phyloP scores from a whole-genome alignment of 352 stramenopile genomes.

The Pythium periplocum region DNA sequence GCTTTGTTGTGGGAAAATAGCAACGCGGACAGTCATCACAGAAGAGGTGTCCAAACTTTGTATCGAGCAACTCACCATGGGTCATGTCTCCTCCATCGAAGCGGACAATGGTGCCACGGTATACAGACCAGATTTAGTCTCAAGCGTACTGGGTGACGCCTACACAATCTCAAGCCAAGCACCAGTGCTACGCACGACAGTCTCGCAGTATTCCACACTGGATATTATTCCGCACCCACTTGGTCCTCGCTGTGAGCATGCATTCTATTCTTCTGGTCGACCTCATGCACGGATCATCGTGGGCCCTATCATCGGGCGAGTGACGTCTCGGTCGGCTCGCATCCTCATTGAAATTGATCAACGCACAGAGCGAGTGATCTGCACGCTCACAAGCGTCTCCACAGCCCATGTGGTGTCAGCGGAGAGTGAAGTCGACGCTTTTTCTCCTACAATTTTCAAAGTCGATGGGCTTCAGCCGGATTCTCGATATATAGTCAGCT shows the following conservation, averaged over 20 bases:
- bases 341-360: conserved; percentile 66
- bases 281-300: conserved; percentile 38
- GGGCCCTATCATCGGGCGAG: conserved; percentile 54
- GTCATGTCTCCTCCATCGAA: conserved; percentile 27
- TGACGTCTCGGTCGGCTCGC: conserved; percentile 42
- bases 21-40: conserved; percentile 29
- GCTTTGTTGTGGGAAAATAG: conserved; percentile 30
- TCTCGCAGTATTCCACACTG: conserved; percentile 39
- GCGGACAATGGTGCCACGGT: not conserved
- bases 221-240: conserved; percentile 41
- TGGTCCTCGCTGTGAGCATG: conserved; percentile 23
- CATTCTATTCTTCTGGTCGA: conserved; percentile 32
- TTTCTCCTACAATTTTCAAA: conserved; percentile 55
- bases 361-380: conserved; percentile 25
- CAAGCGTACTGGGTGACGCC: conserved; percentile 1
- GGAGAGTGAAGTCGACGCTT: conserved; percentile 31
- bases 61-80: conserved; percentile 48
- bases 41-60: conserved; percentile 17
- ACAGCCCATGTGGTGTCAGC: conserved; percentile 5
- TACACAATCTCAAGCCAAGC: conserved; percentile 4
- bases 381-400: conserved; percentile 18
- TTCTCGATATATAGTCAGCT: conserved; percentile 47
- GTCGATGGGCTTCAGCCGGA: conserved; percentile 46
- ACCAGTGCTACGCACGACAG: not conserved
- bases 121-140: conserved; percentile 4